Evolutionary conservation across 306 rosid species (phyloP).

Genomic region (Cucurbita argyrosperma): DNA sequence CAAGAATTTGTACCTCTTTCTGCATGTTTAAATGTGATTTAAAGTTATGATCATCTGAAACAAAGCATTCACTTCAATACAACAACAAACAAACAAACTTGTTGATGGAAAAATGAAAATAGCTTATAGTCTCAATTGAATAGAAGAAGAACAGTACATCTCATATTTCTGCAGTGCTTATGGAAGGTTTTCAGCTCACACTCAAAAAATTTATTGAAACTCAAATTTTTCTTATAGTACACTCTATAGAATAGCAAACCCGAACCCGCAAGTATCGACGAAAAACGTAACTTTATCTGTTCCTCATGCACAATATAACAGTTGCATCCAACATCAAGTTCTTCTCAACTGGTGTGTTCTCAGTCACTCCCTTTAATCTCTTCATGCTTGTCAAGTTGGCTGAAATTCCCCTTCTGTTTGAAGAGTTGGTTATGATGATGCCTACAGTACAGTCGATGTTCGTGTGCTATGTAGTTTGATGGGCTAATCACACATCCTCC

Average conservation of each 20-base stretch:
- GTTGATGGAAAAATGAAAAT: not conserved
- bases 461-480: slow-evolving; percentile 83
- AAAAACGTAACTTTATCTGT: not conserved
- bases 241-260: not conserved
- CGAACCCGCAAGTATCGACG: not conserved
- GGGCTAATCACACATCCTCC: slow-evolving; percentile 90
- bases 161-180: not conserved
- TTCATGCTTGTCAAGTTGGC: slow-evolving; percentile 50
- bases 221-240: not conserved
- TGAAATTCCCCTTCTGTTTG: slow-evolving; percentile 85
- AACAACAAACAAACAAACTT: not conserved
- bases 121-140: not conserved
- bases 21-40: not conserved
- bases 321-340: not conserved
- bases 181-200: not conserved
- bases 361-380: slow-evolving; percentile 21
- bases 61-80: not conserved
- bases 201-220: not conserved
- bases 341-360: slow-evolving; percentile 24
- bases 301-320: not conserved
- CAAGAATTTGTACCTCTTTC: not conserved
- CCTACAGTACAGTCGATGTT: slow-evolving; percentile 72
- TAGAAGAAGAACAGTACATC: not conserved
- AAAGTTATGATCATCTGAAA: not conserved
- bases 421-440: slow-evolving; percentile 89